Base-by-base conservation (phyloP, 2,329 filamentous ascomycete species). In the Arthrobotrys sinensis region DNA sequence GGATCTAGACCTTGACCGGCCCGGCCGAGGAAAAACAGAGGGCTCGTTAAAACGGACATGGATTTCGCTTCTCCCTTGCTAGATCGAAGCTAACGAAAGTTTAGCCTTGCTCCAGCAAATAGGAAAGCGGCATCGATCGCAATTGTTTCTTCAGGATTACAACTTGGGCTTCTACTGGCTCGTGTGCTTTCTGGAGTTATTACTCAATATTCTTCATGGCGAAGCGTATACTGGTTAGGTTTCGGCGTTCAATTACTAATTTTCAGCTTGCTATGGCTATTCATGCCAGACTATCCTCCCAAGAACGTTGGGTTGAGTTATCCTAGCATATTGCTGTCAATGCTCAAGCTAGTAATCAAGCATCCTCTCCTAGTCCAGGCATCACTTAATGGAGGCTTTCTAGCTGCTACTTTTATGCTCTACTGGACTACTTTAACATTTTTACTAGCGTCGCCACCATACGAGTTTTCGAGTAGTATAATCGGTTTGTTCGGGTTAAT, bases 371-470 rank as follows among this genome's bases (percentile, higher is more conserved):
- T 96, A 0, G 87, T 92, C 0, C 92, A 95, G 82, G 88, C 90
- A 0, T 91, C 90, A 55, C 82, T 93, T 0, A 88, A 93, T 28
- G 87, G 88, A 0, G 91, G 93, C 82, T 87, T 90, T 80, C 87
- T 86, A 4, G 87, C 87, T 5, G 86, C 87, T 0, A 89, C 88
- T 0, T 92, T 92, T 83, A 92, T 90, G 1, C 86, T 84, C 34
- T 91, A 90, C 85, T 92, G 91, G 91, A 92, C 91, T 0, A 95
- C 92, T 0, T 84, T 96, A 43, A 95, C 92, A 0, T 96, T 96
- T 82, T 87, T 96, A 4, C 88, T 96, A 16, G 89, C 91, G 0
- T 90, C 88, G 0, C 84, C 88, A 1, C 92, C 92, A 0, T 96
- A 93, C 82, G 83, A 87, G 67, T 94, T 92, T 82, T 85, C 87